These are phyloP conservation scores for Ophiostoma angusticollis DNA, from an alignment of 2,329 filamentous ascomycete genomes.

Conservation along the genomic window DNA sequence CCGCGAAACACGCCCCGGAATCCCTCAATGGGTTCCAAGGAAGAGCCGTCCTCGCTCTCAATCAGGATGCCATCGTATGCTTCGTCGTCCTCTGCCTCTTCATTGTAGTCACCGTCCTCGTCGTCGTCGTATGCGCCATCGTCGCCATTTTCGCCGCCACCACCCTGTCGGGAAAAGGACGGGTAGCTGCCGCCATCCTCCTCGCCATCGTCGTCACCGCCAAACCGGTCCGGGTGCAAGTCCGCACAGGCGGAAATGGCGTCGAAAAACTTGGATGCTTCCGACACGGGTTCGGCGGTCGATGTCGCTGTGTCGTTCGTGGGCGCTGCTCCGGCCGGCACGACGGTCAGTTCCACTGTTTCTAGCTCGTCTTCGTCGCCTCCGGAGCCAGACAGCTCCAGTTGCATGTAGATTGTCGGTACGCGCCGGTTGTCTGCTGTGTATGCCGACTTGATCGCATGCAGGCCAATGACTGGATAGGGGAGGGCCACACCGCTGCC, in stretches of 20 bases:
- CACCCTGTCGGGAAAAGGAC: slow-evolving; percentile 42
- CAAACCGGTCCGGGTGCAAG: slow-evolving; percentile 57
- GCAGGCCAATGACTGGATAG: slow-evolving; percentile 62
- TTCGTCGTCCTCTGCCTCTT: slow-evolving; percentile 48
- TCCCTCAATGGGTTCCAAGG: slow-evolving; percentile 42
- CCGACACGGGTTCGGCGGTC: slow-evolving; percentile 14
- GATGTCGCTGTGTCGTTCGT: slow-evolving; percentile 1
- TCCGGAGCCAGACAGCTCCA: slow-evolving; percentile 47
- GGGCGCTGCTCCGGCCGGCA: slow-evolving; percentile 29
- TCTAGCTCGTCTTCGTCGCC: slow-evolving; percentile 45
- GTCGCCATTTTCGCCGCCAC: slow-evolving; percentile 40
- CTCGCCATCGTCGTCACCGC: slow-evolving; percentile 44
- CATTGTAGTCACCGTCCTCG: slow-evolving; percentile 35
- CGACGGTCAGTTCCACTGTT: slow-evolving; percentile 54
- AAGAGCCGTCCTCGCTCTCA: slow-evolving; percentile 31
- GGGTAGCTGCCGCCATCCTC: slow-evolving; percentile 35
- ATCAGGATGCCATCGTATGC: slow-evolving; percentile 42
- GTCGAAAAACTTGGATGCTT: slow-evolving; percentile 43
- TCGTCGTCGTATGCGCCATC: slow-evolving; percentile 28
- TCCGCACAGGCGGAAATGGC: slow-evolving; percentile 66
- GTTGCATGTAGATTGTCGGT: slow-evolving; percentile 52
- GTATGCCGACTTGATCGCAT: slow-evolving; percentile 52
- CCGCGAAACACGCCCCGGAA: slow-evolving; percentile 42
- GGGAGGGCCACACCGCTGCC: slow-evolving; percentile 54
- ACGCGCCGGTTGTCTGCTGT: slow-evolving; percentile 23